These are phyloP conservation scores for Salix purpurea DNA, from an alignment of 345 rosid species.

Conservation along the genomic window DNA sequence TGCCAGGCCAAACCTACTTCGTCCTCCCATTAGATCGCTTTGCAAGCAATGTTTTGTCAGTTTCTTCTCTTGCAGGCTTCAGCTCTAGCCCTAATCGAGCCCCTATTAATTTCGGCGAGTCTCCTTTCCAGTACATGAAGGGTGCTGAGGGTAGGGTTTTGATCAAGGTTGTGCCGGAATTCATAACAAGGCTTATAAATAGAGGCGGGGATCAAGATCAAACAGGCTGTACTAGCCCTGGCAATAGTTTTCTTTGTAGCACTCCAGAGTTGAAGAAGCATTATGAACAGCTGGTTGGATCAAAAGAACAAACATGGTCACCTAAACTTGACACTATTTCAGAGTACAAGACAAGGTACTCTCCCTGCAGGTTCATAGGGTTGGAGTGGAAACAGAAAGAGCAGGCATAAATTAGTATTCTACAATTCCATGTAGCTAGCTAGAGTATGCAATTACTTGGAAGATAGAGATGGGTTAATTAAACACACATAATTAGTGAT, in stretches of 20 bases:
- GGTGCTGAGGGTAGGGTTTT: constrained; percentile 16
- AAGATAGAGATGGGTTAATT: not conserved
- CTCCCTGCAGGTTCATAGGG: constrained; percentile 57
- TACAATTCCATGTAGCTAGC: not conserved
- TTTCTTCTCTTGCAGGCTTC: constrained; percentile 58
- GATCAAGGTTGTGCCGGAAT: constrained; percentile 25
- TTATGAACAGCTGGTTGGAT: constrained; percentile 66
- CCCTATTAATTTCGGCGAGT: constrained; percentile 38
- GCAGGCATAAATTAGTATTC: not conserved
- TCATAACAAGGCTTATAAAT: constrained; percentile 11
- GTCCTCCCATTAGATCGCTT: constrained; percentile 73
- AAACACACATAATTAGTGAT: not conserved
- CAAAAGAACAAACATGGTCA: constrained; percentile 71
- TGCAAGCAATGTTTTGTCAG: constrained; percentile 41
- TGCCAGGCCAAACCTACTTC: constrained; percentile 69
- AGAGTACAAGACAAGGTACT: constrained; percentile 61
- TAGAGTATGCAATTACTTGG: not conserved
- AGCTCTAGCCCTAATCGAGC: constrained; percentile 36
- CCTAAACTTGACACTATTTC: constrained; percentile 80
- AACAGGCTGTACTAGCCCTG: not conserved
- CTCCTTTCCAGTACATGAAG: constrained; percentile 20
- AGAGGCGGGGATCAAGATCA: not conserved
- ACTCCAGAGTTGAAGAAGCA: constrained; percentile 93
- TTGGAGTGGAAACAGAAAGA: constrained; percentile 49
- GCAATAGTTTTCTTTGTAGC: constrained; percentile 50